Conservation (phyloP, 805 yeast genomes). For the Maudiozyma saulgeensis region DNA sequence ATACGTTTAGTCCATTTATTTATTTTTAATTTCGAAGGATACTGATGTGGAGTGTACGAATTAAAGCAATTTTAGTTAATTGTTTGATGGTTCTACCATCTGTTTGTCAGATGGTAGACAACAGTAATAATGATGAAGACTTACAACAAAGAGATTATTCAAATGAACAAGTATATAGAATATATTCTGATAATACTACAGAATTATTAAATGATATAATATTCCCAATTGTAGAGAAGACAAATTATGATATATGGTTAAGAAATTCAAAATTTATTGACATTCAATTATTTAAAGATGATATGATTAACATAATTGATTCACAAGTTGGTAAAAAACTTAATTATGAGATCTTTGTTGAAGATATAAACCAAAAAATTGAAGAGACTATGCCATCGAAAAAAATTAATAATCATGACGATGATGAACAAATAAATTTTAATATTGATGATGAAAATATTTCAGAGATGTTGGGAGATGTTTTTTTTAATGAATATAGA, state of each 20-base stretch:
- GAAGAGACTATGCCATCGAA: conserved; percentile 44
- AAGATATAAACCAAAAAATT: conserved; percentile 48
- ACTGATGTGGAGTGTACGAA: too few relatives aligned
- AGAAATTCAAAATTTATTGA: conserved; percentile 38
- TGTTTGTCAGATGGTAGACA: not conserved
- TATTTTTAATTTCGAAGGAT: too few relatives aligned
- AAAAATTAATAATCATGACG: not conserved
- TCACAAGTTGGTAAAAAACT: conserved; percentile 12
- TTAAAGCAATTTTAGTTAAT: too few relatives aligned
- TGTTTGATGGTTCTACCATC: too few relatives aligned
- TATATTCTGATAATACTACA: conserved; percentile 5
- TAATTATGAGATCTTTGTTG: conserved; percentile 34
- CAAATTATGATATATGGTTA: conserved; percentile 42
- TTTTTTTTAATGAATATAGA: conserved; percentile 64
- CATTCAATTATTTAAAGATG: conserved; percentile 24
- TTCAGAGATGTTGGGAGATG: conserved; percentile 25
- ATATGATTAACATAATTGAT: conserved; percentile 1
- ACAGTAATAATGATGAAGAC: not conserved
- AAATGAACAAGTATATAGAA: conserved; percentile 19
- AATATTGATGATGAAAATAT: not conserved
- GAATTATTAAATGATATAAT: conserved; percentile 7
- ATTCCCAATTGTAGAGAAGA: conserved; percentile 5
- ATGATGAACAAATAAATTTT: conserved; percentile 3
- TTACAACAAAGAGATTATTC: conserved; percentile 10
- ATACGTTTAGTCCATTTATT: too few relatives aligned